Base-by-base conservation (phyloP, 352 stramenopile genomes). In the Phytophthora boehmeriae region DNA sequence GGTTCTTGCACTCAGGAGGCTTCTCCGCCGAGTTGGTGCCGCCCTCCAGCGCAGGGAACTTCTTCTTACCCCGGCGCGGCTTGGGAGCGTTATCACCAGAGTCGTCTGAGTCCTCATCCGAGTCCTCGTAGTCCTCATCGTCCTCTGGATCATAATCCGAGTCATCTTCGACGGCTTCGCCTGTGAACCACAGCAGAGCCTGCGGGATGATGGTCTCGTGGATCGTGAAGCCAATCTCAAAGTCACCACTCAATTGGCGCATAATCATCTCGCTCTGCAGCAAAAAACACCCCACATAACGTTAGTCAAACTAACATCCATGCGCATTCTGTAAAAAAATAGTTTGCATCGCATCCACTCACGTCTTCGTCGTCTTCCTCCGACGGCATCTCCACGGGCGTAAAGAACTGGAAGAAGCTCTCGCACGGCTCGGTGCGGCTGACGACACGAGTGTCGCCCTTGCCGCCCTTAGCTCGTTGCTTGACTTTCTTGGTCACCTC, bases 401-500 rank as follows among this genome's bases (percentile, higher is more conserved):
- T 86, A 63, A 95, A 95, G 65, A 95, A 90, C 70, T 92, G 83
- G 69, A 95, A 95, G 60, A 95, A 95, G 64, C 82, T 92, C 39
- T 95, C 86, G 68, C 84, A 93, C 16, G 83, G 78, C 66, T 95
- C 86, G 5, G 84, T 89, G 63, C 84, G 83, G 63, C 63, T 90
- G 17, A 95, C 71, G 11, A 95, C 80, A 56, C 86, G 86, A 19
- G 83, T 88, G 48, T 89, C 80, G 30, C 80, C 73, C 71, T 88
- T 89, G 51, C 75, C 82, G 43, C 80, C 84, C 79, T 93, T 93
- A 39, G 86, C 74, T 54, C 84, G 83, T 69, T 95, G 86, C 72
- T 93, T 95, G 46, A 95, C 84, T 74, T 95, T 95, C 71, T 93
- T 93, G 38, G 80, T 90, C 22, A 90, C 80, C 66, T 95, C 83